Percentiles rank a stretch among this genome's conserved stretches.
These are phyloP conservation scores for Tuber microsphaerosporum DNA, from an alignment of 495 filamentous ascomycete species.

Conservation along the genomic window DNA sequence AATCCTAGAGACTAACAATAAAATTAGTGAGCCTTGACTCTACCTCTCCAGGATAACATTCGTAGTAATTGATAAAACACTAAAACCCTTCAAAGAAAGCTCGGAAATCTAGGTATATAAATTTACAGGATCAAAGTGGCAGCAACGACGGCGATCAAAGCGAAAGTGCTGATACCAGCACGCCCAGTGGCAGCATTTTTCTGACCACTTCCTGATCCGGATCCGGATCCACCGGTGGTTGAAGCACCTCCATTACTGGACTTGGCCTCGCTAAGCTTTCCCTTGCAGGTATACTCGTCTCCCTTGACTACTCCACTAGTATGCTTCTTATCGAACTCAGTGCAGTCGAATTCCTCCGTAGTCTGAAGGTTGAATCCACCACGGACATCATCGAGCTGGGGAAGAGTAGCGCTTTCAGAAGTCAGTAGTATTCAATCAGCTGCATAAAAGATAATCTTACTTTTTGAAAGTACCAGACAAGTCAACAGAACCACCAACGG, in stretches of 20 bases:
- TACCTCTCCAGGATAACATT: constrained; percentile 25
- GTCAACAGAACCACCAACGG: constrained; percentile 79
- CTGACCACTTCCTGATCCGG: constrained; percentile 3
- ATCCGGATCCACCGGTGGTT: constrained; percentile 24
- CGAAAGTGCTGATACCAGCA: constrained; percentile 34
- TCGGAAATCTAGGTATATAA: constrained; percentile 16
- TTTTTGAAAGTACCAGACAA: constrained; percentile 75
- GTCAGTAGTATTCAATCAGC: constrained; percentile 22
- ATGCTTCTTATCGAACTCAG: constrained; percentile 29
- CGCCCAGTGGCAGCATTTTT: constrained; percentile 23
- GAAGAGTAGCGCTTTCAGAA: constrained; percentile 57
- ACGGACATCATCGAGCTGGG: constrained; percentile 62
- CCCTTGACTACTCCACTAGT: constrained; percentile 44
- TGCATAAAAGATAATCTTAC: constrained; percentile 51
- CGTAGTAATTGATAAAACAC: constrained; percentile 39
- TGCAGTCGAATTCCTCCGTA: constrained; percentile 58
- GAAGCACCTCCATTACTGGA: constrained; percentile 36
- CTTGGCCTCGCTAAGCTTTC: constrained; percentile 38
- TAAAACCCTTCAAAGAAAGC: constrained; percentile 34
- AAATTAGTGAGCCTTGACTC: constrained; percentile 31
- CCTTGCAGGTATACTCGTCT: constrained; percentile 44
- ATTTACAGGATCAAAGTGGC: constrained; percentile 39
- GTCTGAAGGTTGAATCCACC: constrained; percentile 83
- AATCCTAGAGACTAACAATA: constrained; percentile 22
- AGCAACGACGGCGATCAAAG: constrained; percentile 26